These are phyloP conservation scores for Obba rivulosa DNA, from an alignment of 768 basidiomycete genomes.

Conservation along the genomic window DNA sequence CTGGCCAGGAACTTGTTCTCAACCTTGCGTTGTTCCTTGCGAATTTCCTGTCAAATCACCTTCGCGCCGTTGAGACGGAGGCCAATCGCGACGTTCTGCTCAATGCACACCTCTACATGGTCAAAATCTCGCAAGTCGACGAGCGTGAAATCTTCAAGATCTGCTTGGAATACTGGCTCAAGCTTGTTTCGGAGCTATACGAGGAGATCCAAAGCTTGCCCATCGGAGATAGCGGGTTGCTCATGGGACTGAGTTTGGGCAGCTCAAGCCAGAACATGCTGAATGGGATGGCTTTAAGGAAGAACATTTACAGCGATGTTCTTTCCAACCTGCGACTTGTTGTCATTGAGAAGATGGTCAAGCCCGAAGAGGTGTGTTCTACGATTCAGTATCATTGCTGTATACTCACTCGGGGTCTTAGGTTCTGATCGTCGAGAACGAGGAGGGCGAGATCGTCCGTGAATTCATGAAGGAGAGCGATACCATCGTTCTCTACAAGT, in stretches of 20 bases:
- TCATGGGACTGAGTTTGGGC: constrained; percentile 87
- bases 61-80: constrained; percentile 91
- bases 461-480: constrained; percentile 99
- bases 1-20: constrained; percentile 94
- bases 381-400: constrained; percentile 1
- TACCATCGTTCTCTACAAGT: constrained; percentile 98
- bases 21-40: constrained; percentile 97
- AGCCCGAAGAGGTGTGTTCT: constrained; percentile 86
- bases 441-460: constrained; percentile 98
- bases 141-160: constrained; percentile 99
- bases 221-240: constrained; percentile 76
- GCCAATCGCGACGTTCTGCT: constrained; percentile 87
- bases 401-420: constrained; percentile 26
- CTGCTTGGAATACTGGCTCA: constrained; percentile 95
- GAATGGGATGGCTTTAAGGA: constrained; percentile 74
- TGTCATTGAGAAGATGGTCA: constrained; percentile 98
- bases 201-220: constrained; percentile 94
- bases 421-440: constrained; percentile 98
- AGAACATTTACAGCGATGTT: constrained; percentile 95
- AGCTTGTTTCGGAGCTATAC: constrained; percentile 93
- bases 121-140: constrained; percentile 96
- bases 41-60: constrained; percentile 92
- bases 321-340: constrained; percentile 90
- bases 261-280: constrained; percentile 63
- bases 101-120: constrained; percentile 97